Evolutionary conservation across 2,329 filamentous ascomycete genomes (phyloP).

Genomic region (Exophiala spinifera): DNA sequence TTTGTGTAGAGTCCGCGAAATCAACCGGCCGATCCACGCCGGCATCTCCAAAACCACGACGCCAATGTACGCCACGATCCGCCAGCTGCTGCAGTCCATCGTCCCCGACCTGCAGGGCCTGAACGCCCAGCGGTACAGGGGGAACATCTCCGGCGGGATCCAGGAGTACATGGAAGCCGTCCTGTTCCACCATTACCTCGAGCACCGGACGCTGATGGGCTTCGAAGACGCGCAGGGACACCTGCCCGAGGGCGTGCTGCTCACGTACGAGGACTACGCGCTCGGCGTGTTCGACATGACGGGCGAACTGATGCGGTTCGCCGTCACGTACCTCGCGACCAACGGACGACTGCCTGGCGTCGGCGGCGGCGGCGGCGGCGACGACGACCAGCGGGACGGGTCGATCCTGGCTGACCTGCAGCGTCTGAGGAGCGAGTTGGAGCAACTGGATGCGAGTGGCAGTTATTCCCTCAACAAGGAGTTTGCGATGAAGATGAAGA

Average conservation of each 20-base stretch:
- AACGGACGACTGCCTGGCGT: slow-evolving; percentile 25
- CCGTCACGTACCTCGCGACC: slow-evolving; percentile 81
- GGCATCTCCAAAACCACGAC: slow-evolving; percentile 69
- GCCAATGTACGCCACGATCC: slow-evolving; percentile 68
- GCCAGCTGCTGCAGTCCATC: slow-evolving; percentile 64
- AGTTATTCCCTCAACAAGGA: slow-evolving; percentile 57
- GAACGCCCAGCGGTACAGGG: slow-evolving; percentile 78
- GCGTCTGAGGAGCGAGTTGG: slow-evolving; percentile 70
- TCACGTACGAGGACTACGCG: slow-evolving; percentile 82
- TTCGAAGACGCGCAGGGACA: slow-evolving; percentile 55
- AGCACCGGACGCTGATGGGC: slow-evolving; percentile 70
- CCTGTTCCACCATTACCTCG: slow-evolving; percentile 83
- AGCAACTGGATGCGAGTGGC: slow-evolving; percentile 61
- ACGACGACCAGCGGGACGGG: slow-evolving; percentile 39
- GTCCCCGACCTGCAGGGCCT: slow-evolving; percentile 71
- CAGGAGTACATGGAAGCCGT: slow-evolving; percentile 95
- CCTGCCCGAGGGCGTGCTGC: slow-evolving; percentile 52
- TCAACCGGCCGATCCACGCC: slow-evolving; percentile 54
- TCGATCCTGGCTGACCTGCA: slow-evolving; percentile 79
- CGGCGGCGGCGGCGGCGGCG: background rate
- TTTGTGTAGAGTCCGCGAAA: slow-evolving; percentile 40
- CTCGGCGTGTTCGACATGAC: slow-evolving; percentile 91
- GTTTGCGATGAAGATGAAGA: slow-evolving; percentile 74
- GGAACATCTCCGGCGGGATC: slow-evolving; percentile 72
- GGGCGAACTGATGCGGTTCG: slow-evolving; percentile 95